Evolutionary conservation across 2,329 filamentous ascomycete species (phyloP), one percentile per base, ranked within the genome.

Genomic region (Exophiala aquamarina): DNA sequence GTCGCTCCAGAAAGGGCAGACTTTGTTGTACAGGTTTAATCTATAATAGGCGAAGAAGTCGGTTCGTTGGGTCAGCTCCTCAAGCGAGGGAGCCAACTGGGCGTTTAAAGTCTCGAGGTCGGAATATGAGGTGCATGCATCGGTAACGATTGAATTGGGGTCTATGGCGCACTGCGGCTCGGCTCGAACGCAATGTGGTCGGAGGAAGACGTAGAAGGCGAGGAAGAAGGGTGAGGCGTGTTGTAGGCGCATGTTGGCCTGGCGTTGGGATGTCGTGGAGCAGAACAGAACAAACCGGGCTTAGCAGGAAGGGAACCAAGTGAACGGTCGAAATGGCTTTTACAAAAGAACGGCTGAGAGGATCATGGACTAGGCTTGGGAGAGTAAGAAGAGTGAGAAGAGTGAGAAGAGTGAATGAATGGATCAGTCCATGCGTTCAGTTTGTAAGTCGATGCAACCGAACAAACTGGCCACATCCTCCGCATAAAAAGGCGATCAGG

Each of bases 11-110:
- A 97, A 98, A 0, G 93, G 93, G 63, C 93, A 98, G 70, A 82
- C 83, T 69, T 93, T 95, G 69, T 94, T 87, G 70, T 89, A 98
- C 15, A 98, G 79, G 66, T 96, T 97, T 36, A 98, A 74, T 48
- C 93, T 86, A 73, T 97, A 98, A 70, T 97, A 90, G 43, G 92
- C 92, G 71, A 98, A 98, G 78, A 96, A 98, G 70, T 98, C 93
- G 67, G 92, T 95, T 43, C 87, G 83, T 59, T 82, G 82, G 0
- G 89, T 95, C 36, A 98, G 81, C 45, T 88, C 85, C 61, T 88
- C 80, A 58, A 98, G 73, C 42, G 83, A 80, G 14, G 90, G 87
- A 60, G 85, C 84, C 54, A 96, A 77, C 50, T 82, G 79, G 57
- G 76, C 70, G 70, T 97, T 98, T 44, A 98, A 76, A 32, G 77